Evolutionary conservation across 257 asterid genomes (phyloP), one percentile per base, ranked within the genome.

Genomic region (Scutellaria baicalensis): DNA sequence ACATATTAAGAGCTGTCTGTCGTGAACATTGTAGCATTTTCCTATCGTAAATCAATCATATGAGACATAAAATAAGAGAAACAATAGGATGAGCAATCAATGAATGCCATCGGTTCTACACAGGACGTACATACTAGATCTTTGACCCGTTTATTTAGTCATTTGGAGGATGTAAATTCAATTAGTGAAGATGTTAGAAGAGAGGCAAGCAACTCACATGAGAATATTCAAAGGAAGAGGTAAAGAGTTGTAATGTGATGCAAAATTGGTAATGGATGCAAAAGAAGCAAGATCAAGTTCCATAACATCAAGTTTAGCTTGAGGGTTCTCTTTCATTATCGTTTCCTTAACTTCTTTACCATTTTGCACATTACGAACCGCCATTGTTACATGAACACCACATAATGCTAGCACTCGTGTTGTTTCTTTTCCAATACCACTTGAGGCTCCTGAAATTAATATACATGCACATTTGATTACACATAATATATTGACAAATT

Each of bases 351-450:
- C 86, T 52, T 75, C 59, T 75, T 27, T 45, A 5, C 87, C 87
- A 12, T 75, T 70, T 10, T 75, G 78, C 49, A 75, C 61, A 69
- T 82, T 80, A 6, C 90, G 82, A 40, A 88, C 90, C 13, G 90
- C 92, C 87, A 88, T 84, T n/a, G 80, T 68, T 50, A 88, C 92
- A 79, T 77, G 92, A 14, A 75, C 86, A 8, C 95, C 89, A 16
- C 80, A 75, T 73, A 67, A 59, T 0, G 79, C 84, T 52, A 86
- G 84, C 60, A 86, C 84, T 60, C 86, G 81, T 0, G 89, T n/a
- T 0, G 87, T 82, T 78, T 85, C 91, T 38, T 68, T 70, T 35
- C 91, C 95, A 47, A 88, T 85, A 39, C 90, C 93, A 74, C 95
- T 81, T 6, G 89, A 87, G 9, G 87, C 89, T 66, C 89, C 94